Evolutionary conservation across 345 rosid species (phyloP), one percentile per base, ranked within the genome.

Genomic region (Melastoma malabathricum): DNA sequence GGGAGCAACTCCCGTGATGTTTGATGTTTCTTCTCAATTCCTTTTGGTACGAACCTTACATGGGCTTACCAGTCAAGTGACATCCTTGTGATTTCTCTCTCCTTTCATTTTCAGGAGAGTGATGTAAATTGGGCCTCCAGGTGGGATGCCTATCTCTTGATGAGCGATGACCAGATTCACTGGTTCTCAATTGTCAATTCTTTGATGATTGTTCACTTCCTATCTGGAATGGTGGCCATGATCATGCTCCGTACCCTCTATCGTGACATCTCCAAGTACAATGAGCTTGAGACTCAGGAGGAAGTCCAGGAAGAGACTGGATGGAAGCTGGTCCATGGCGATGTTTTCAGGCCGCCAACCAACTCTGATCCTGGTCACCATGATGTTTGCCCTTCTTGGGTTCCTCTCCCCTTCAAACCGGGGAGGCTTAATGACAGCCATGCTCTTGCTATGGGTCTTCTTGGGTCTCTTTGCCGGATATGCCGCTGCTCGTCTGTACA

Each of bases 191-290:
- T 72, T 5, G 68, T 68, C 44, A 68, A 72, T 48, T 72, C 77
- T 17, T 43, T 72, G 55, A 68, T 72, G 64, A 64, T 64, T 48
- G 77, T 72, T 15, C 68, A 68, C 23, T 72, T 72, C 54, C 77
- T 72, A 29, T 72, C 77, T 31, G 77, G 77, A 34, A 72, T 68
- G 77, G 64, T 72, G 51, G 77, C 70, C 18, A 68, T 72, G 70
- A 72, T 72, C 14, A 68, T 68, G 73, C 59, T 72, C 52, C 58
- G 68, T 44, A 72, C 77, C 7, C 62, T 72, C 18, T 68, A 61
- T 59, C 64, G 69, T 4, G 76, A 72, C 34, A 72, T 72, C 43
- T 56, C 73, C 50, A 72, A 56, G 59, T 72, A 72, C 67, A 72
- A 72, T 12, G 67, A 72, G 44, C 59, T 72, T 38, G 76, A 72